Evolutionary conservation across 2,329 filamentous ascomycete genomes (phyloP), one percentile per base, ranked within the genome.

Genomic region (Didymella sp.): DNA sequence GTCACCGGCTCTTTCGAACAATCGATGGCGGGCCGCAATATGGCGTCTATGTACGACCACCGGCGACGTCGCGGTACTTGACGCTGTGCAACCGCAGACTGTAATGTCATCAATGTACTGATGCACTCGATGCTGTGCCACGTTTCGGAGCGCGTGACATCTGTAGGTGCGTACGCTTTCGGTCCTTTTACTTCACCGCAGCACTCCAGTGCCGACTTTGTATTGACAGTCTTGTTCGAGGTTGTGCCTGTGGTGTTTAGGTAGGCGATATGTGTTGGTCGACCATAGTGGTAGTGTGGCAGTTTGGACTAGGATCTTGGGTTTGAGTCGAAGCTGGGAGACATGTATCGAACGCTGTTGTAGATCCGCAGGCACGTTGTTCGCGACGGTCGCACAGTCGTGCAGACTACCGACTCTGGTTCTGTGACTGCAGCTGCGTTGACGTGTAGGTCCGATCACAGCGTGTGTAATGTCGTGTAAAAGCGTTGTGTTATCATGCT

Each of bases 71-170:
- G 17, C 19, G 9, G 9, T 25, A 5, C 28, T 28, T 17, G 24
- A 42, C 19, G 51, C 30, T 30, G 51, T 43, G n/a, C 21, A 15
- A 38, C 35, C n/a, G 12, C 15, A 7, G 38, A 17, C 7, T 27
- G 12, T 17, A 8, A 31, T 30, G 24, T 8, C 40, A 25, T 48
- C 30, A 37, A 24, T n/a, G n/a, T 27, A 37, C 22, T 31, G 17
- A 24, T 8, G 25, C 40, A 12, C 28, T 22, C 15, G 6, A 45
- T 38, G 45, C 15, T 21, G 40, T 55, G 31, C 3, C 13, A 40
- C 38, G n/a, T 6, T n/a, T 3, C n/a, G 3, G n/a, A 3, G 31
- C 46, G 45, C 52, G 31, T 56, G 45, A 45, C 33, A 50, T 15
- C 4, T 45, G 24, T 31, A 17, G 12, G 40, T n/a, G n/a, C 19